A percentile compares a stretch with the other conserved stretches of the same genome.
Conservation (phyloP, 75 land plant species). For the Selaginella moellendorffii region DNA sequence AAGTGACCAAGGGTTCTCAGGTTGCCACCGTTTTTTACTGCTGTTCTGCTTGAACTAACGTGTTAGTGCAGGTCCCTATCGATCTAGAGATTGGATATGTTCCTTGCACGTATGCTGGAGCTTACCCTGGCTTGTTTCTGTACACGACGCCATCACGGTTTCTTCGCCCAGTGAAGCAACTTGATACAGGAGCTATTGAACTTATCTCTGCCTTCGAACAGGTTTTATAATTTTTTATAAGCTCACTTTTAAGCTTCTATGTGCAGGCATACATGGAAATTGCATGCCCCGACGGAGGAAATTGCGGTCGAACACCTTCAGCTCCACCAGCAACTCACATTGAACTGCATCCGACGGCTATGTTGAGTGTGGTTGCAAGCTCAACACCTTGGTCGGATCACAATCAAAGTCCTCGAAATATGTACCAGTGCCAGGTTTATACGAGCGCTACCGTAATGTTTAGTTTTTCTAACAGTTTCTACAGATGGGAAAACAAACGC, state of each 20-base stretch:
- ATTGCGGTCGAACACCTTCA: conserved; percentile 49
- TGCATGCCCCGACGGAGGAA: conserved; percentile 81
- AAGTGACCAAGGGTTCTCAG: conserved; percentile 36
- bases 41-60: conserved; percentile 4
- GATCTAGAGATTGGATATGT: conserved; percentile 96
- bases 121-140: conserved; percentile 84
- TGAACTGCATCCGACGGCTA: conserved; percentile 68
- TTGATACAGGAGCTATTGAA: conserved; percentile 38
- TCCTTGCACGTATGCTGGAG: conserved; percentile 68
- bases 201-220: conserved; percentile 94
- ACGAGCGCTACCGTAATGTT: conserved; percentile 4
- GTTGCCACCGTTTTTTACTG: conserved; percentile 14
- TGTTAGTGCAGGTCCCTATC: conserved; percentile 62
- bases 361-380: conserved; percentile 88
- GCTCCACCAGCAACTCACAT: conserved; percentile 57
- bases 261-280: conserved; percentile 97
- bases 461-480: conserved; percentile 9
- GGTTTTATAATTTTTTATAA: conserved; percentile 24
- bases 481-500: conserved; percentile 98
- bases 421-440: conserved; percentile 97
- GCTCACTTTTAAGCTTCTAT: too few relatives aligned
- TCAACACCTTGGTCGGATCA: conserved; percentile 99
- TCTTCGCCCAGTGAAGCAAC: conserved; percentile 65
- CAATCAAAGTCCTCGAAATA: conserved; percentile 98
- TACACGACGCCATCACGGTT: conserved; percentile 75